Base-by-base conservation (phyloP, 106 monocot species). In the Apostasia shenzhenica region DNA sequence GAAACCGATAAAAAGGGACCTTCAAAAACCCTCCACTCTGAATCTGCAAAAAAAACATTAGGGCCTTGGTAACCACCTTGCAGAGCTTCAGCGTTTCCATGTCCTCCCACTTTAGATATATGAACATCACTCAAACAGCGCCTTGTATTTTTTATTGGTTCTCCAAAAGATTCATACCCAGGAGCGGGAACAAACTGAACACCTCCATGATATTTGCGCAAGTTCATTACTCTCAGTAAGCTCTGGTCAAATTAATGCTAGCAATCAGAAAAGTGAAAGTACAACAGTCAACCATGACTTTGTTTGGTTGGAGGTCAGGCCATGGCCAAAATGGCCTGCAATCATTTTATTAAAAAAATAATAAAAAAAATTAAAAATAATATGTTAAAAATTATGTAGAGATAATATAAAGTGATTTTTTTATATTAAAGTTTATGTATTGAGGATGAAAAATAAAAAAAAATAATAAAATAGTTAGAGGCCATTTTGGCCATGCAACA, bases 1-100 rank as follows among this genome's bases (percentile, higher is more conserved):
- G 84, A 88, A 62, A 88, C 81, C 2, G 70, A 61, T 45, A 95
- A 61, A 80, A 95, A 91, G 12, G 88, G 91, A 1, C 95, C 95
- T 41, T 82, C 75, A 9, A 95, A 13, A 7, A 55, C 86, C 58
- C 84, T 85, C 95, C 95, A 95, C 38, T 86, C 74, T 2, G 61
- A 80, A 70, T 54, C 79, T 51, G 76, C 70, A 10, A 72, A 76
- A 26, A 55, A 67, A 73, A 67, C 57, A 37, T 61, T 54, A 51
- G 91, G 88, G 41, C 91, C 95, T 47, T 48, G 67, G 56, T 91
- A 95, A n/a, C 80, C 77, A 68, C 55, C n/a, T 46, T 57, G 64
- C 54, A 48, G 55, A 43, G 55, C 63, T 14, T 59, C 40, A 48
- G 49, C 67, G 53, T 54, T 38, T 57, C 64, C 44, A 7, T 26